phyloP scores from a whole-genome alignment of 2,329 filamentous ascomycete genomes.

The Cytospora piceicola region DNA sequence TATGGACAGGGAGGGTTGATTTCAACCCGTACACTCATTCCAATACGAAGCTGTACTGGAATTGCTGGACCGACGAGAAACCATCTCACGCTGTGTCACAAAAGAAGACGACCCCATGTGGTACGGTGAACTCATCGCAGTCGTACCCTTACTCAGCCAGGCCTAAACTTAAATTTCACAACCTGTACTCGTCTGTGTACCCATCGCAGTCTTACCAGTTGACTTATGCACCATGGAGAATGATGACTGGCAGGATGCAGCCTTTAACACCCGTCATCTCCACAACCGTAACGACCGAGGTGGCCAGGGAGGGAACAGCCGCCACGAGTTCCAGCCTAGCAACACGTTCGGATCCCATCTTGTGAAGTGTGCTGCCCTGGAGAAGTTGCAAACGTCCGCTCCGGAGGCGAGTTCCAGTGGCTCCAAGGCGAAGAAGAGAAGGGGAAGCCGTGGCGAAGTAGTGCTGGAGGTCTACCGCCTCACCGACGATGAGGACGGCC shows the following conservation, averaged over 20 bases:
- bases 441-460: slow-evolving; percentile 22
- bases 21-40: background rate
- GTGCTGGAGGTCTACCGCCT: slow-evolving; percentile 34
- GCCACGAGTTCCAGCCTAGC: slow-evolving; percentile 32
- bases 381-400: slow-evolving; percentile 5
- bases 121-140: too few relatives aligned
- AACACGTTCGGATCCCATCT: slow-evolving; percentile 33
- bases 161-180: background rate
- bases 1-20: background rate
- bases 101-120: background rate
- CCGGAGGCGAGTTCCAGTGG: slow-evolving; percentile 1
- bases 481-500: slow-evolving; percentile 31
- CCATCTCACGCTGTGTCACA: too few relatives aligned
- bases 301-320: slow-evolving; percentile 21
- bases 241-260: slow-evolving; percentile 34
- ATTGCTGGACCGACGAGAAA: background rate
- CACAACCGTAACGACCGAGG: slow-evolving; percentile 34
- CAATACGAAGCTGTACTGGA: background rate
- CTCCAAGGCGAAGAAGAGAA: slow-evolving; percentile 7
- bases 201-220: background rate
- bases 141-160: too few relatives aligned
- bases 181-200: background rate
- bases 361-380: slow-evolving; percentile 30
- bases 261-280: slow-evolving; percentile 34
- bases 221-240: slow-evolving; percentile 17